Base-by-base conservation (phyloP, 73 alveolate genomes). In the Blepharisma japonicum region DNA sequence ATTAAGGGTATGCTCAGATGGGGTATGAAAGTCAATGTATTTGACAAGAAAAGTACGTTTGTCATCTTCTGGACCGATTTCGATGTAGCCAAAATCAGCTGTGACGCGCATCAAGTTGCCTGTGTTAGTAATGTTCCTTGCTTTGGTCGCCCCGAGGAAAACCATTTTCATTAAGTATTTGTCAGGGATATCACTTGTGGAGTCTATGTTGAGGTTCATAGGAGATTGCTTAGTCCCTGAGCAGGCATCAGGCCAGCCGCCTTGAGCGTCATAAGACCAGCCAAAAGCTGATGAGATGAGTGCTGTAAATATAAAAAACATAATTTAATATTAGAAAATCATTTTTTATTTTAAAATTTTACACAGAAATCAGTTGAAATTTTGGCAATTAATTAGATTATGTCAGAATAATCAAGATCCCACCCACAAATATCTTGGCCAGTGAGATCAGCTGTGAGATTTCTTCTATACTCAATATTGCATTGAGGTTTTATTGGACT, bases 11-110 rank as follows among this genome's bases (percentile, higher is more conserved):
- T 61, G 74, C 47, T 61, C 74, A 14, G 74, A 61, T n/a, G 74
- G 74, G 23, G 74, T 61, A 39, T 61, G 74, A 61, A 61, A 61
- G 2, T 61, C 74, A 9, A 61, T 61, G 74, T 9, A 20, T 25
- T 61, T 25, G 50, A 61, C 74, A 4, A 14, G 14, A 5, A 61
- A 61, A 5, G 11, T 61, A 8, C 74, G 14, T 5, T 39, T n/a
- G 11, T 39, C 74, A 5, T 61, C 23, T 9, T 14, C 23, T 14
- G 14, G 47, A 2, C 74, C 74, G 47, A 61, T 39, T 61, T 61
- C 74, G 0, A 61, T 61, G 23, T 61, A 61, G n/a, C 74, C 74
- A 2, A 61, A 25, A 61, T n/a, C 46, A 39, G 47, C 23, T 2
- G 14, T 14, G 38, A 61, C 23, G 18, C 47, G 39, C 5, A 61